Evolutionary conservation across 2,329 filamentous ascomycete species (phyloP).

Genomic region (Aspergillus intermedius): DNA sequence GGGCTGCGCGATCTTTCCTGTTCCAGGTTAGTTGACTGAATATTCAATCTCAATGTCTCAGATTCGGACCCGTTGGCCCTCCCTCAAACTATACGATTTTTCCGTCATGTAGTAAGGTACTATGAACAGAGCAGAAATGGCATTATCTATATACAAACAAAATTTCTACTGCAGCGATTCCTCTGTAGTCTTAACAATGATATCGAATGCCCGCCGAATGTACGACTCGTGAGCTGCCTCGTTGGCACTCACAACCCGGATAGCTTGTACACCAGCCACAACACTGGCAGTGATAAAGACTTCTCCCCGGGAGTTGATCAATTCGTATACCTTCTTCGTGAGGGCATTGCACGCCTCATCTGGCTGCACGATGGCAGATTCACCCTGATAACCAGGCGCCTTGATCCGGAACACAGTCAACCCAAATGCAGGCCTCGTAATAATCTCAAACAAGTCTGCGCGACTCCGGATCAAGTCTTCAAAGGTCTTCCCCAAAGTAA

Average conservation of each 20-base stretch:
- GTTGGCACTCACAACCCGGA: conserved; percentile 73
- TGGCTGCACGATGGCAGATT: conserved; percentile 11
- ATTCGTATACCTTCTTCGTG: conserved; percentile 69
- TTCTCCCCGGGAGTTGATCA: conserved; percentile 65
- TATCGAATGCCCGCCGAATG: conserved; percentile 65
- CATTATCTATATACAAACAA: not conserved
- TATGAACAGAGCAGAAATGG: not conserved
- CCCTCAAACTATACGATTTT: too few relatives aligned
- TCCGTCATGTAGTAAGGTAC: not conserved
- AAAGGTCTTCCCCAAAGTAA: conserved; percentile 66
- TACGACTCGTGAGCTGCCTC: conserved; percentile 64
- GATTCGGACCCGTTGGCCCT: too few relatives aligned
- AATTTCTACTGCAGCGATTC: conserved; percentile 33
- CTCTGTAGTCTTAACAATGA: conserved; percentile 61
- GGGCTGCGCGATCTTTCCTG: too few relatives aligned
- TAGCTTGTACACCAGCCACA: conserved; percentile 66
- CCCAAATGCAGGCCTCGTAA: conserved; percentile 69
- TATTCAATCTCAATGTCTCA: too few relatives aligned
- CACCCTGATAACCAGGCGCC: conserved; percentile 21
- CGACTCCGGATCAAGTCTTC: conserved; percentile 52
- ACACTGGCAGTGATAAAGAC: conserved; percentile 78
- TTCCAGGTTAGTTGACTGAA: too few relatives aligned
- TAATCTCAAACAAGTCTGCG: conserved; percentile 66
- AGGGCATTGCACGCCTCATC: conserved; percentile 56
- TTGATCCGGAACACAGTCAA: conserved; percentile 69